Conservation (phyloP, 129 eudicot species). For the Logfia minima region DNA sequence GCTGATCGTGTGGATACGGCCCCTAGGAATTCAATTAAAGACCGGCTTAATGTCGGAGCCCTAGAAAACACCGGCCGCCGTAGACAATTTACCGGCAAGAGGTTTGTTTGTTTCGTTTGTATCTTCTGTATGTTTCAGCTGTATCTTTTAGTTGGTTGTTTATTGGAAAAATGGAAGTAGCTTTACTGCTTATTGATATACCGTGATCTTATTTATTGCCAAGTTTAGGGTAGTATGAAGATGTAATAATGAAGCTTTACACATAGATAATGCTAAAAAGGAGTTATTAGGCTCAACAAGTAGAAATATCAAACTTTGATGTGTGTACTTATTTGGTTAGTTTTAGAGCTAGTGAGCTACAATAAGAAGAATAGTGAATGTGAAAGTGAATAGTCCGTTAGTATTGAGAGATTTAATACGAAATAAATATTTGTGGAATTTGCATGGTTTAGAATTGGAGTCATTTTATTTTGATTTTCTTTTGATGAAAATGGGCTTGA, state of each 20-base stretch:
- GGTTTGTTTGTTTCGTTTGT: constrained; percentile 38
- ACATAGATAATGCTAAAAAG: background rate
- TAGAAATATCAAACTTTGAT: background rate
- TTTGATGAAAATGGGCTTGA: background rate
- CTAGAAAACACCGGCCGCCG: constrained; percentile 51
- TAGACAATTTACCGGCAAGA: constrained; percentile 65
- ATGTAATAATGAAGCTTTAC: background rate
- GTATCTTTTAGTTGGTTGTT: background rate
- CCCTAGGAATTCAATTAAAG: constrained; percentile 58
- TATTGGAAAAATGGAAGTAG: background rate
- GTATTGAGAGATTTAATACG: background rate
- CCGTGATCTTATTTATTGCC: background rate
- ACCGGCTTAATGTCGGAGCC: constrained; percentile 66
- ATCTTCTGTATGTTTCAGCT: background rate
- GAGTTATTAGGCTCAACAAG: constrained; percentile 2
- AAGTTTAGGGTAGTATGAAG: background rate
- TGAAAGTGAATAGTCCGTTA: background rate
- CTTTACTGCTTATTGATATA: background rate
- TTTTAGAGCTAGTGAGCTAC: background rate
- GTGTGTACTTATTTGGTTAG: constrained; percentile 9
- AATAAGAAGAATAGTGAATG: background rate
- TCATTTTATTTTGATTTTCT: background rate
- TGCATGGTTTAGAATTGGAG: background rate
- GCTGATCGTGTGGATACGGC: constrained; percentile 79
- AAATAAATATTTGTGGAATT: background rate